Evolutionary conservation across 2,329 filamentous ascomycete species (phyloP).

Genomic region (Fonsecaea monophora): DNA sequence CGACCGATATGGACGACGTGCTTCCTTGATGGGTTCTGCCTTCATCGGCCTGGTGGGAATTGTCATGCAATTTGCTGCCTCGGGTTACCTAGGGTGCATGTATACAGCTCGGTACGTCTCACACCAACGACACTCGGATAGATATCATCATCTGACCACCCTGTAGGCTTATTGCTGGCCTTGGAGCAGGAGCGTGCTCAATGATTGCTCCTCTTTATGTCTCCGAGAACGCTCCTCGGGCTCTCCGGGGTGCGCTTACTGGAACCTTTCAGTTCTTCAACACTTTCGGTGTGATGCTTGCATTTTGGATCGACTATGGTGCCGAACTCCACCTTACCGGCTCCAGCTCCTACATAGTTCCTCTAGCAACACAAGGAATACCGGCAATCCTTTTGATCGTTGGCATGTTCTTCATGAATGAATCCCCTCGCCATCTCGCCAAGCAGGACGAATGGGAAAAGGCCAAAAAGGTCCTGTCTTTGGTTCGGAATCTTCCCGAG

Average conservation of each 20-base stretch:
- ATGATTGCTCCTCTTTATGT: conserved; percentile 68
- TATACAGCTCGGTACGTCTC: conserved; percentile 57
- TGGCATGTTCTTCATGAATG: conserved; percentile 42
- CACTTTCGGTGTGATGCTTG: conserved; percentile 45
- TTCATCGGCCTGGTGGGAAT: conserved; percentile 58
- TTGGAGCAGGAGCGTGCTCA: conserved; percentile 65
- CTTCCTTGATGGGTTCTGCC: conserved; percentile 59
- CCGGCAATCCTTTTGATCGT: conserved; percentile 44
- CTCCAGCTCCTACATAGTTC: conserved; percentile 65
- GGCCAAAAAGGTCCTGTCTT: conserved; percentile 63
- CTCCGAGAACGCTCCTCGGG: conserved; percentile 65
- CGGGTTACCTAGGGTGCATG: conserved; percentile 55
- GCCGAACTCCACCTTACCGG: conserved; percentile 55
- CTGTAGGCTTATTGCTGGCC: conserved; percentile 58
- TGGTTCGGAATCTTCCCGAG: conserved; percentile 61
- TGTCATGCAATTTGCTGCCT: conserved; percentile 50
- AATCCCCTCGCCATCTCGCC: conserved; percentile 53
- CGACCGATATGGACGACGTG: conserved; percentile 61
- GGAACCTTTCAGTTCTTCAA: conserved; percentile 46
- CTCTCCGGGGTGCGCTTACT: conserved; percentile 53
- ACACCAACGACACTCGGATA: neutral
- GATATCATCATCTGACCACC: neutral
- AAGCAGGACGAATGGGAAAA: conserved; percentile 72
- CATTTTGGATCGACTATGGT: conserved; percentile 60
- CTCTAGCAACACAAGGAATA: conserved; percentile 68